These are phyloP conservation scores for Phoenix dactylifera DNA, from an alignment of 176 grass and related monocot genomes.

Conservation along the genomic window DNA sequence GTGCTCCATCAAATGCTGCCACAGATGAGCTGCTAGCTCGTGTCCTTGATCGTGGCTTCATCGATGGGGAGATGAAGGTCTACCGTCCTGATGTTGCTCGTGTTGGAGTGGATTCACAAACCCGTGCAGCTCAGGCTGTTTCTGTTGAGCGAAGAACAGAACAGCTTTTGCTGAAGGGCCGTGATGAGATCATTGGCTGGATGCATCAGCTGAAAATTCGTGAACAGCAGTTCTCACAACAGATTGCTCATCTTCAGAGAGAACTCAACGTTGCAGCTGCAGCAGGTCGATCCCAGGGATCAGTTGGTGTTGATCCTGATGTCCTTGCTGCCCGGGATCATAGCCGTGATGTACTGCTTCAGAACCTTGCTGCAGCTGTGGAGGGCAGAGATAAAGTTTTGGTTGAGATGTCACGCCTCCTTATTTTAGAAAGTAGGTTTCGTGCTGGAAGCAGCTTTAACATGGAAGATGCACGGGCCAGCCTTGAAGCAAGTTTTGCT, in stretches of 20 bases:
- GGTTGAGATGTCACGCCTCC: constrained; percentile 88
- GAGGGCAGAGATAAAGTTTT: constrained; percentile 94
- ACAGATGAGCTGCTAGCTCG: constrained; percentile 92
- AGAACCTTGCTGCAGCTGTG: constrained; percentile 79
- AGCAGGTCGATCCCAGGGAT: constrained; percentile 80
- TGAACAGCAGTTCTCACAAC: constrained; percentile 65
- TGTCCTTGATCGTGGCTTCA: constrained; percentile 96
- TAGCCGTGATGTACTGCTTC: constrained; percentile 66
- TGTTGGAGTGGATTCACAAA: constrained; percentile 96
- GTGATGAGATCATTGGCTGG: constrained; percentile 84
- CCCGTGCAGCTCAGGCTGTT: constrained; percentile 95
- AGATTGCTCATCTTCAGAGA: constrained; percentile 64
- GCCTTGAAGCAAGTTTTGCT: constrained; percentile 90
- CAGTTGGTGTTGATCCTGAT: constrained; percentile 97
- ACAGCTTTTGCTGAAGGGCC: constrained; percentile 79
- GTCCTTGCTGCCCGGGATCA: constrained; percentile 76
- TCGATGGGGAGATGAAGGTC: constrained; percentile 99
- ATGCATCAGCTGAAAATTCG: constrained; percentile 81
- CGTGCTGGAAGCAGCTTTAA: constrained; percentile 78
- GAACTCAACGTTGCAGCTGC: constrained; percentile 69
- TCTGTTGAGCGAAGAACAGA: constrained; percentile 98
- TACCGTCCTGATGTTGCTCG: constrained; percentile 98
- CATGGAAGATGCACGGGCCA: constrained; percentile 89
- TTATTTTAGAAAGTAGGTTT: constrained; percentile 83
- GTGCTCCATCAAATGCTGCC: constrained; percentile 94